Evolutionary conservation across 2,329 filamentous ascomycete genomes (phyloP).

Genomic region (Nemania sp.): DNA sequence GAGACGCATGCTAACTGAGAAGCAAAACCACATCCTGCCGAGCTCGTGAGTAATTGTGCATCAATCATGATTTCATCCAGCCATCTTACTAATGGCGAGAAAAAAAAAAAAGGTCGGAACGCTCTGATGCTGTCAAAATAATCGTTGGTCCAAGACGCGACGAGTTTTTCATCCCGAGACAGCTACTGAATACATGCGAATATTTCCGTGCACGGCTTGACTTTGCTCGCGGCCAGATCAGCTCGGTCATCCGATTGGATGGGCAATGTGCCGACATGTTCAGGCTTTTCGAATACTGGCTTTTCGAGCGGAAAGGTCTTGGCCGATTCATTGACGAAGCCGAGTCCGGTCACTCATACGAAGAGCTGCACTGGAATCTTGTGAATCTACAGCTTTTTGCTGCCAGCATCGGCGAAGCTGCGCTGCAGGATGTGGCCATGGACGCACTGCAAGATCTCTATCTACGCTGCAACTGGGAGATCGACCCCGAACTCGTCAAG

Average conservation of each 20-base stretch:
- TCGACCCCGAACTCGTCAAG: conserved; percentile 54
- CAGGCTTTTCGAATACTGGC: conserved; percentile 43
- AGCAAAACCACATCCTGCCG: conserved; percentile 22
- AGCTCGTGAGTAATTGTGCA: conserved; percentile 31
- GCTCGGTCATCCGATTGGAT: conserved; percentile 37
- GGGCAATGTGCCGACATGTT: conserved; percentile 43
- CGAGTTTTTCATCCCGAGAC: conserved; percentile 40
- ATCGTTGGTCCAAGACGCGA: conserved; percentile 38
- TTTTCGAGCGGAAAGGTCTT: conserved; percentile 37
- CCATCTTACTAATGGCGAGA: conserved; percentile 4
- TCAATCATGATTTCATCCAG: not conserved
- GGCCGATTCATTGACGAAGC: conserved; percentile 37
- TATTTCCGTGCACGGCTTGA: conserved; percentile 39
- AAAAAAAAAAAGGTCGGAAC: conserved; percentile 28
- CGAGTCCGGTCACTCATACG: conserved; percentile 33
- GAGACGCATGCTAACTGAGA: conserved; percentile 27
- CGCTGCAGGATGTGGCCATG: conserved; percentile 61
- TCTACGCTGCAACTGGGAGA: conserved; percentile 62
- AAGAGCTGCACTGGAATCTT: conserved; percentile 59
- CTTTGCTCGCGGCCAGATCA: conserved; percentile 30
- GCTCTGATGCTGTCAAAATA: conserved; percentile 38
- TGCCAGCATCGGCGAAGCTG: conserved; percentile 52
- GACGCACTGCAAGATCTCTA: conserved; percentile 64
- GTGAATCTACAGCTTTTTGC: conserved; percentile 63
- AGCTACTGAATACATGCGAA: conserved; percentile 37